Base-by-base conservation (phyloP, 1,284 basidiomycete species). In the Anthracocystis walkeri region DNA sequence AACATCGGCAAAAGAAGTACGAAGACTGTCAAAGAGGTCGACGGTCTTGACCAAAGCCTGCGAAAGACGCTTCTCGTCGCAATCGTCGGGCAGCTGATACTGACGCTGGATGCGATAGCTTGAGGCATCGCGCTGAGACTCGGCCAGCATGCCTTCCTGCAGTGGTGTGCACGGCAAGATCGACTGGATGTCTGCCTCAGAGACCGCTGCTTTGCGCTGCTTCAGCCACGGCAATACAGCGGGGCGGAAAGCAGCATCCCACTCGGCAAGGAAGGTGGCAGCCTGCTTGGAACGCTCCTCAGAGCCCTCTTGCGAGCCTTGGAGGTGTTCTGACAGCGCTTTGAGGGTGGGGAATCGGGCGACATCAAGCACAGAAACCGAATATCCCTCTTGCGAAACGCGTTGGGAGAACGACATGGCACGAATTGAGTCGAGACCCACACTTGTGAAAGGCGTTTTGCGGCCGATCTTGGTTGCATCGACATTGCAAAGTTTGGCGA, bases 361-460 rank as follows among this genome's bases (percentile, higher is more conserved):
- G 20, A 86, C 78, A 40, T 86, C 84, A 4, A 82, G 70, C 18
- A 85, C 85, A 23, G 84, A 79, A 12, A 83, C 70, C 7, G 70
- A 29, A 41, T 79, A 65, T 14, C 81, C 82, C 4, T 68, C 70
- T 10, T 71, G 56, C 31, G 69, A 66, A 12, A 84, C 70, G 33
- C 67, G 58, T 41, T 75, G 70, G 7, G 80, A 68, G 60, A 86
- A 79, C 12, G 67, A 66, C 72, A 85, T 84, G 29, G 85, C 81
- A 5, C 83, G 76, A 49, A 84, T 79, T 12, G 83, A 85, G 51
- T 84, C 81, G 40, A 85, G 71, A 18, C 83, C 83, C 6, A 85
- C 73, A 42, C 76, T 74, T 6, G 83, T 73, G 44, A 85, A 77
- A 3, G 79, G 77, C 12, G 81, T 81, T 42, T 70, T 72, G 44